A percentile compares a stretch with the other conserved stretches of the same genome.
Evolutionary conservation across 164 flowering plant species (phyloP).

Genomic region (Kingdonia uniflora): DNA sequence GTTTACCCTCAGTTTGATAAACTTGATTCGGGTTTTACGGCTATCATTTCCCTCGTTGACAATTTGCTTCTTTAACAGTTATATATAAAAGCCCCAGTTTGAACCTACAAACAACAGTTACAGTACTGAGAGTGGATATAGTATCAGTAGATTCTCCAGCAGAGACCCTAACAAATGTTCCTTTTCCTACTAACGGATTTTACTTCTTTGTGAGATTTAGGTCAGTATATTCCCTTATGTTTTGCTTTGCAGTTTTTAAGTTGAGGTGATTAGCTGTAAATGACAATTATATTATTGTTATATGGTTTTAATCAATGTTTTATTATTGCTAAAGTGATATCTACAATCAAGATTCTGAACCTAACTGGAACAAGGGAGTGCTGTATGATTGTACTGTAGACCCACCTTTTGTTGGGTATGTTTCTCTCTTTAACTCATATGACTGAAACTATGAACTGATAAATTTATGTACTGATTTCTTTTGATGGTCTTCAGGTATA

Average conservation of each 20-base stretch:
- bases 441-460: too few species aligned
- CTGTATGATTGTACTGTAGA: constrained; percentile 57
- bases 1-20: neutral
- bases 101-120: constrained; percentile 51
- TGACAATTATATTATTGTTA: too few species aligned
- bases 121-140: constrained; percentile 31
- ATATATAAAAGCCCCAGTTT: constrained; percentile 30
- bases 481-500: constrained; percentile 33
- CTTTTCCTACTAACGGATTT: constrained; percentile 61
- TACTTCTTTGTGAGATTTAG: constrained; percentile 58
- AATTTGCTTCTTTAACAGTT: constrained; percentile 28
- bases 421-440: neutral
- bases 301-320: neutral
- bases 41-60: neutral
- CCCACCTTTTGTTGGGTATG: constrained; percentile 74
- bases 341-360: constrained; percentile 14
- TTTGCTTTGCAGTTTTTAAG: neutral
- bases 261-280: neutral
- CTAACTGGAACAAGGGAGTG: constrained; percentile 17
- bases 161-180: constrained; percentile 62
- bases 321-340: constrained; percentile 18
- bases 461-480: neutral
- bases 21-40: neutral
- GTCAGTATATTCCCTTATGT: constrained; percentile 21
- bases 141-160: constrained; percentile 52